Evolutionary conservation across 257 asterid genomes (phyloP), one percentile per base, ranked within the genome.

Genomic region (Nyctanthes arbortristis): DNA sequence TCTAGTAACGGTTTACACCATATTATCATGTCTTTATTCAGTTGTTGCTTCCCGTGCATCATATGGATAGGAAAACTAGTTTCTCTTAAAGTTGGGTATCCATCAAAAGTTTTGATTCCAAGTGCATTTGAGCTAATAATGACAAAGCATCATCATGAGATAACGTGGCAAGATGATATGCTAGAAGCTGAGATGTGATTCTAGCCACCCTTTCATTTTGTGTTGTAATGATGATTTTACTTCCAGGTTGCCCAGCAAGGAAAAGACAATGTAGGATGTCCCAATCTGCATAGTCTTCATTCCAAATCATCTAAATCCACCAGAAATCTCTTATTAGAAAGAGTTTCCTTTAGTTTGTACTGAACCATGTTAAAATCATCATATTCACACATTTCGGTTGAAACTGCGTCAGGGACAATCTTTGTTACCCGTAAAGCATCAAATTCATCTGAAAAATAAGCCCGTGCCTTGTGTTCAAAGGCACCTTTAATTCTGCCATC

Each of bases 401-500:
- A 45, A 45, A 45, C 55, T 2, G 22, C 3, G 6, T 45, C 20
- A 45, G n/a, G 22, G 6, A 45, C n/a, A 4, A 10, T 45, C n/a
- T 45, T 45, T 13, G 55, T 45, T 16, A 45, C 20, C 24, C 20
- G 3, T 1, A n/a, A 16, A 14, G 25, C 55, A 45, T 45, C 25
- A n/a, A 45, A 45, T 22, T 59, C 60, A 14, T 60, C 69, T 5
- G 40, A 65, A 33, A 76, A 69, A 35, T 27, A 65, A 33, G 71
- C 66, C 80, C 76, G 70, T 2, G 67, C 60, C 24, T 72, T 59
- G 25, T 56, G 18, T 2, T 65, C 73, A 70, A 76, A 76, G 5
- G 27, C 16, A 28, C n/a, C 37, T 31, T 24, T 62, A 16, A 76
- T 34, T 33, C 40, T 60, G 2, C 27, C 43, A 34, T 75, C 80